Evolutionary conservation across 805 yeast species (phyloP).

Genomic region (Ogataea glucozyma): DNA sequence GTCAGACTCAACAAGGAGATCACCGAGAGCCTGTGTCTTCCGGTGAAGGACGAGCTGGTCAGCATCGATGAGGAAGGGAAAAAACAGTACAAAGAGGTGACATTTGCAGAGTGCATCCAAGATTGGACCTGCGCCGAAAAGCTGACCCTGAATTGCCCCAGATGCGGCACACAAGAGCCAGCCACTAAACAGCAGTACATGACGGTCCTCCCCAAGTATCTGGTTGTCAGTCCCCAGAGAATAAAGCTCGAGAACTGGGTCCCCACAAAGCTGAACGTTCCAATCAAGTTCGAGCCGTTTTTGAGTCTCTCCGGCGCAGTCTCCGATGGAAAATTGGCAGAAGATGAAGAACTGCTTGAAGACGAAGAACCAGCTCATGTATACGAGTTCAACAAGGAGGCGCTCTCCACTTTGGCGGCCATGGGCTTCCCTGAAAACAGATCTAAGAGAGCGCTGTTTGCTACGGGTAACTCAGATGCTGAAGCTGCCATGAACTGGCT

Average conservation of each 20-base stretch:
- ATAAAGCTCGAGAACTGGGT: constrained; percentile 87
- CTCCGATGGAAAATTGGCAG: constrained; percentile 43
- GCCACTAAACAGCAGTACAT: constrained; percentile 51
- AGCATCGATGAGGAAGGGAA: constrained; percentile 44
- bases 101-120: constrained; percentile 50
- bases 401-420: constrained; percentile 53
- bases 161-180: constrained; percentile 42
- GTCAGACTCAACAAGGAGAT: constrained; percentile 59
- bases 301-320: constrained; percentile 46
- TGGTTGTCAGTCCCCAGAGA: constrained; percentile 75
- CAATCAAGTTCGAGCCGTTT: constrained; percentile 48
- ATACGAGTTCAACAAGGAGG: constrained; percentile 58
- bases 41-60: constrained; percentile 47
- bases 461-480: constrained; percentile 61
- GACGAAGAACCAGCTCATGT: constrained; percentile 25
- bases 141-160: constrained; percentile 64
- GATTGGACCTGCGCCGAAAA: constrained; percentile 48
- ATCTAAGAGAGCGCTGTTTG: constrained; percentile 63
- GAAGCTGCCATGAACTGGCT: constrained; percentile 92
- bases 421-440: constrained; percentile 89
- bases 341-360: constrained; percentile 42
- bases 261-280: constrained; percentile 78
- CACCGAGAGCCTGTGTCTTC: constrained; percentile 64
- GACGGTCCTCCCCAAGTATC: constrained; percentile 64
- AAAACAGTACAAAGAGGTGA: constrained; percentile 48